Base-by-base conservation (phyloP, 495 filamentous ascomycete species). In the Staphylotrichum longicolle region DNA sequence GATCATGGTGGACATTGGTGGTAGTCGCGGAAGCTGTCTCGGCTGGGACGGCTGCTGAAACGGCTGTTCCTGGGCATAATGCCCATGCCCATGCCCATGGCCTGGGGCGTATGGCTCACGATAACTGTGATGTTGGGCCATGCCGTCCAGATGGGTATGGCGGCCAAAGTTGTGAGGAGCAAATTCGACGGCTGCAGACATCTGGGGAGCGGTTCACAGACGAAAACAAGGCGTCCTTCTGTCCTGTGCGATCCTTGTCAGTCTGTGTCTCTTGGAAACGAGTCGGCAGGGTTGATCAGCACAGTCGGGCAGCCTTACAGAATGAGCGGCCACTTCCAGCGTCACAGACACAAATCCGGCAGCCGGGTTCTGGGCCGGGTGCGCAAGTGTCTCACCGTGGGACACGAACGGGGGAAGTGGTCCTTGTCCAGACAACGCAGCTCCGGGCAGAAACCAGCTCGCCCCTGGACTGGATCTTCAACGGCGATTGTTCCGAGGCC, bases 81-180 rank as follows among this genome's bases (percentile, higher is more conserved):
- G 75, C 35, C 63, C 66, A 46, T 58, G 46, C 37, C 37, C 53
- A 27, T 27, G 20, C 20, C 20, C 20, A 27, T 27, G 20, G 20
- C 20, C 20, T 2, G 76, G 72, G 63, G 72, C 67, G 60, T 78
- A 78, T 56, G 68, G 70, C 57, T 76, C 75, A 42, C 75, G 74
- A 39, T 75, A 76, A 62, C 64, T 63, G 58, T 72, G 63, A 34
- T 52, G 75, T 70, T 74, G 76, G 63, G 78, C 74, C 78, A 80
- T 80, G 65, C 73, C 70, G 68, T 77, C 76, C 65, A 77, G 66
- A 70, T 77, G 72, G 70, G 70, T 72, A 74, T 74, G 68, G 70
- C 73, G 70, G 66, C 71, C 70, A 69, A 77, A 71, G 49, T 66
- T 66, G 69, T 73, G 71, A 62, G 70, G 72, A 69, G 70, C 64